These are phyloP conservation scores for Lactifluus rugatus DNA, from an alignment of 768 basidiomycete species.

Conservation along the genomic window DNA sequence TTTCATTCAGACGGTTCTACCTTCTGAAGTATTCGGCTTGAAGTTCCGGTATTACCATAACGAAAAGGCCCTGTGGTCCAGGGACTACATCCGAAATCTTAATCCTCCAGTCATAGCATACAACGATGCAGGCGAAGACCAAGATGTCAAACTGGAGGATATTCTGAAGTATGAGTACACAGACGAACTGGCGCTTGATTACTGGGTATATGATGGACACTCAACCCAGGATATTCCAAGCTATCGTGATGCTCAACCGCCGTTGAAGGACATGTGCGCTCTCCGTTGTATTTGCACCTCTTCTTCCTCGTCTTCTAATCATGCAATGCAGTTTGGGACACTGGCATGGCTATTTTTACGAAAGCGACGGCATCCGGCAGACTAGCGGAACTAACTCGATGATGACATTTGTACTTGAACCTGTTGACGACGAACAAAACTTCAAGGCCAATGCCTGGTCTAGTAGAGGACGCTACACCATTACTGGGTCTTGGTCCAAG, in stretches of 20 bases:
- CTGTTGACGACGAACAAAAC: conserved; percentile 1
- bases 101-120: background rate
- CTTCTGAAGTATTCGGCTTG: background rate
- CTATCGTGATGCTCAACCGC: background rate
- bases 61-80: background rate
- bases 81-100: background rate
- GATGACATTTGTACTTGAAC: conserved; percentile 7
- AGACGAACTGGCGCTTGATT: conserved; percentile 3
- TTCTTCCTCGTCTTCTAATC: background rate
- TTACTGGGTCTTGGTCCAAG: conserved; percentile 16
- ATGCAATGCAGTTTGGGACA: background rate
- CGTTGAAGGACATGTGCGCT: conserved; percentile 6
- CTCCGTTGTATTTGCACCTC: background rate
- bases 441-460: conserved; percentile 9
- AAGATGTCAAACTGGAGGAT: background rate
- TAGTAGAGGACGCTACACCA: conserved; percentile 1
- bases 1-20: no score
- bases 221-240: background rate
- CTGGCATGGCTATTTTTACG: conserved; percentile 15
- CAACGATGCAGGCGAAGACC: conserved; percentile 4
- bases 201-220: conserved; percentile 10
- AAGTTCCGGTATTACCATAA: conserved; percentile 4
- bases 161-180: background rate
- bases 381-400: conserved; percentile 4
- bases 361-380: background rate